Evolutionary conservation across 495 filamentous ascomycete species (phyloP), one percentile per base, ranked within the genome.

Genomic region (Penicillium atrosanguineum): DNA sequence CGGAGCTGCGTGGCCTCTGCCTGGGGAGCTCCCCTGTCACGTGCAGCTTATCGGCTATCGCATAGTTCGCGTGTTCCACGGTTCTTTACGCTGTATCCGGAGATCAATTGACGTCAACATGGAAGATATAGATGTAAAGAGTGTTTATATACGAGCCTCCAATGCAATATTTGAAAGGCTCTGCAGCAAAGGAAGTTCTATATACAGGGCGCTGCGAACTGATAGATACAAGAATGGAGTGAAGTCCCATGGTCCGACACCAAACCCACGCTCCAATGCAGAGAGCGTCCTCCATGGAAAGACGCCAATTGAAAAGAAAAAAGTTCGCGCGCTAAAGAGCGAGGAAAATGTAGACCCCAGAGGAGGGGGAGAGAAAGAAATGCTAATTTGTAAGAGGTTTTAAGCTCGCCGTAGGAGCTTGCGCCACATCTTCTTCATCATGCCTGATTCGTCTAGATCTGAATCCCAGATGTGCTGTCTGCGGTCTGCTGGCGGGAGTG

Each of bases 371-470:
- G 18, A 34, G 44, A 34, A 44, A 53, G 16, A 37, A 23, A 53
- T 25, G 14, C 46, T 31, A 47, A 46, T 25, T 15, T 28, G 38
- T 50, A 40, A 40, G 3, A 52, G 18, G 19, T 58, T 51, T 56
- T 74, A 79, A 57, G 52, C 62, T 16, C 61, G 65, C 25, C 59
- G 62, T 21, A 71, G 67, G 21, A 75, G 45, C 55, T 65, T 78
- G 46, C 71, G 77, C 83, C 81, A 85, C 56, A 86, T 70, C 57
- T 77, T 81, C 64, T 69, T 81, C 42, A 85, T 65, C 34, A 75
- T 63, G n/a, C 72, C 69, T 46, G 64, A 62, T 23, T 77, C 75
- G 45, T 76, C 71, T 18, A 68, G 52, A 28, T 68, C 60, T 14
- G 61, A 60, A 23, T 78, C 72, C 79, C 76, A 77, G 45, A 78